These are phyloP conservation scores for Aspergillus leporis DNA, from an alignment of 495 filamentous ascomycete species.

Conservation along the genomic window DNA sequence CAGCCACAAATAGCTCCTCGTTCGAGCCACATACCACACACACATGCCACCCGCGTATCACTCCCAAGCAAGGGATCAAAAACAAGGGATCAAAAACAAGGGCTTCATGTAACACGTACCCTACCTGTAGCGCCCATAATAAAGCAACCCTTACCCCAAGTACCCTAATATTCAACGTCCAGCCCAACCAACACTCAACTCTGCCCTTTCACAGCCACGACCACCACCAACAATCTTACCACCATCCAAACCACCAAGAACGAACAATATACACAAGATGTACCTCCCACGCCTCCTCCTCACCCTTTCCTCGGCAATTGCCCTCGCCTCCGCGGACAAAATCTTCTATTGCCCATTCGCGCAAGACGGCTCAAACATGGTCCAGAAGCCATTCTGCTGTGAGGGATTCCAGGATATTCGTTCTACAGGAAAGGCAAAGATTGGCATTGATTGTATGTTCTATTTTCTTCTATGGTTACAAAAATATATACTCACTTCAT, in stretches of 20 bases:
- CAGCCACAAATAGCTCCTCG: too few species aligned
- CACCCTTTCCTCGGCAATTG: conserved; percentile 23
- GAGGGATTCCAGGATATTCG: conserved; percentile 24
- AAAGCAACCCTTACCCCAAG: too few species aligned
- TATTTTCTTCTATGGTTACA: conserved; percentile 10
- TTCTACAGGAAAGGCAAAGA: conserved; percentile 25
- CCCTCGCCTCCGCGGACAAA: conserved; percentile 27
- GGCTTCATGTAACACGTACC: neutral
- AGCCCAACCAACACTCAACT: too few species aligned
- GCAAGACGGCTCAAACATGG: conserved; percentile 33
- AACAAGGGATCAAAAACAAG: neutral
- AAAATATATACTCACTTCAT: neutral
- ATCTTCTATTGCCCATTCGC: conserved; percentile 39
- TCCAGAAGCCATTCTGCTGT: conserved; percentile 44
- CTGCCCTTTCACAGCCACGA: too few species aligned
- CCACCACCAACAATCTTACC: too few species aligned
- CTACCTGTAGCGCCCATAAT: too few species aligned
- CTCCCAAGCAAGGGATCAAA: neutral
- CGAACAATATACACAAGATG: conserved; percentile 28
- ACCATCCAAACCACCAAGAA: neutral
- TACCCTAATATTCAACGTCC: too few species aligned
- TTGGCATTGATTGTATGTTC: conserved; percentile 34
- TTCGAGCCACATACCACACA: neutral
- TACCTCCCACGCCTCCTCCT: conserved; percentile 30
- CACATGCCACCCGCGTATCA: neutral